These are phyloP conservation scores for Eucalyptus grandis DNA, from an alignment of 345 rosid species.

Conservation along the genomic window DNA sequence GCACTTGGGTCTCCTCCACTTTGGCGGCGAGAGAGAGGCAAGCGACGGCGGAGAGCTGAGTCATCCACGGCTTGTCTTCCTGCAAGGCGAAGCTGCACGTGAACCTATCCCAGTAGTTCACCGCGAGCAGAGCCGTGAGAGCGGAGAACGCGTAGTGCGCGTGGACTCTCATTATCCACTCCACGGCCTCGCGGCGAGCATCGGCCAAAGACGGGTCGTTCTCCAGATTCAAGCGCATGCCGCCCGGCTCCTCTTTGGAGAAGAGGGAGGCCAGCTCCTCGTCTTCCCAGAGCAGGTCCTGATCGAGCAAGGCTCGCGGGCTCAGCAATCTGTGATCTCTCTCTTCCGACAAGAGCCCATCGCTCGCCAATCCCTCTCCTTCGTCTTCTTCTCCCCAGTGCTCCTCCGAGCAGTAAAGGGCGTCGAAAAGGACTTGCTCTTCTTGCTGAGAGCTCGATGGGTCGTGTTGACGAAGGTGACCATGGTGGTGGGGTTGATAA, in stretches of 20 bases:
- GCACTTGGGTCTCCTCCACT: constrained; percentile 26
- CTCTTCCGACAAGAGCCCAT: not conserved
- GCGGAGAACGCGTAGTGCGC: constrained; percentile 41
- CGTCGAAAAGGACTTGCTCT: not conserved
- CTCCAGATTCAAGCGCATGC: constrained; percentile 2
- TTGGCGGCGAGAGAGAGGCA: constrained; percentile 67
- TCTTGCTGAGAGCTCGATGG: not conserved
- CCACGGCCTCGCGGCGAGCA: constrained; percentile 43
- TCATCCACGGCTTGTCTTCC: constrained; percentile 57
- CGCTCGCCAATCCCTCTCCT: not conserved
- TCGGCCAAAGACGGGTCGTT: constrained; percentile 10
- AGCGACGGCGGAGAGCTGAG: constrained; percentile 58
- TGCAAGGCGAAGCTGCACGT: constrained; percentile 12
- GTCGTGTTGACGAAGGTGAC: not conserved
- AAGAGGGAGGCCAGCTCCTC: constrained; percentile 22
- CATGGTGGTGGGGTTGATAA: not conserved
- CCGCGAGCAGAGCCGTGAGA: constrained; percentile 49
- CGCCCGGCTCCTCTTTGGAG: not conserved
- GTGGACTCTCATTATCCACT: constrained; percentile 4
- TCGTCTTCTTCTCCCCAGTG: constrained; percentile 15
- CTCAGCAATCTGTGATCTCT: not conserved
- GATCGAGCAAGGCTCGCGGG: constrained; percentile 10
- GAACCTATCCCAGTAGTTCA: constrained; percentile 65
- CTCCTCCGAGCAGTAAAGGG: constrained; percentile 43
- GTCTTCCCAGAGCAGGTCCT: constrained; percentile 35